These are phyloP conservation scores for Infundibulicybe gibba DNA, from an alignment of 768 basidiomycete species.

Conservation along the genomic window DNA sequence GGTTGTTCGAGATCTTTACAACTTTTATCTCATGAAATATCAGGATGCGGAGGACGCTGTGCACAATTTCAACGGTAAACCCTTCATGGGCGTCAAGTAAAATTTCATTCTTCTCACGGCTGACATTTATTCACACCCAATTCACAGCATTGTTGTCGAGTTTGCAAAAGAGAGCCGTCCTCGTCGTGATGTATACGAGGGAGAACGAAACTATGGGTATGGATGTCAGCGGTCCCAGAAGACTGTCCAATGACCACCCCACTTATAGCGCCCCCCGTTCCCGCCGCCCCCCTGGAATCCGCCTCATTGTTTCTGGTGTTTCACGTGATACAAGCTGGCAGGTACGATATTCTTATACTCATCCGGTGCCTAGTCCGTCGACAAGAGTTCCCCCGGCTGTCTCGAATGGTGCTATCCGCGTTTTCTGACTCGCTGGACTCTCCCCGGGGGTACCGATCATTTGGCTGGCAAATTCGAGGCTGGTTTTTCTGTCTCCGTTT, in stretches of 20 bases:
- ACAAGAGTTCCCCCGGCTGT: conserved; percentile 13
- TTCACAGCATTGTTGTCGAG: conserved; percentile 84
- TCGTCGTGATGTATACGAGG: conserved; percentile 73
- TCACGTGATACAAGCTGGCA: conserved; percentile 98
- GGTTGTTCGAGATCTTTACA: conserved; percentile 5
- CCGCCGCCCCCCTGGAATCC: conserved; percentile 76
- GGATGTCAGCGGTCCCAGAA: conserved; percentile 7
- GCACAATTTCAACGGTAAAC: conserved; percentile 80
- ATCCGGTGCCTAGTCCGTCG: conserved; percentile 5
- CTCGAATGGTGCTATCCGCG: conserved; percentile 17
- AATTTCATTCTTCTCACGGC: conserved; percentile 8
- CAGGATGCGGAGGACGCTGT: conserved; percentile 96
- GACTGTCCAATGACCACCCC: conserved; percentile 8
- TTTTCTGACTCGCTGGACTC: conserved; percentile 15
- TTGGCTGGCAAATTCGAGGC: conserved; percentile 7
- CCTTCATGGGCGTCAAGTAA: conserved; percentile 86
- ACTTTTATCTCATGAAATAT: conserved; percentile 3
- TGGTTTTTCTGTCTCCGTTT: conserved; percentile 6
- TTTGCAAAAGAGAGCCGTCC: conserved; percentile 92
- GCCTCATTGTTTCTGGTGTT: conserved; percentile 84
- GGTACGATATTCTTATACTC: conserved; percentile 59
- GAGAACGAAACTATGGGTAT: conserved; percentile 56
- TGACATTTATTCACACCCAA: conserved; percentile 1
- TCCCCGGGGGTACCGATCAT: conserved; percentile 9
- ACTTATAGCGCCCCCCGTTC: conserved; percentile 50